phyloP scores from a whole-genome alignment of 441 rosid species.

The Jatropha podagrica region DNA sequence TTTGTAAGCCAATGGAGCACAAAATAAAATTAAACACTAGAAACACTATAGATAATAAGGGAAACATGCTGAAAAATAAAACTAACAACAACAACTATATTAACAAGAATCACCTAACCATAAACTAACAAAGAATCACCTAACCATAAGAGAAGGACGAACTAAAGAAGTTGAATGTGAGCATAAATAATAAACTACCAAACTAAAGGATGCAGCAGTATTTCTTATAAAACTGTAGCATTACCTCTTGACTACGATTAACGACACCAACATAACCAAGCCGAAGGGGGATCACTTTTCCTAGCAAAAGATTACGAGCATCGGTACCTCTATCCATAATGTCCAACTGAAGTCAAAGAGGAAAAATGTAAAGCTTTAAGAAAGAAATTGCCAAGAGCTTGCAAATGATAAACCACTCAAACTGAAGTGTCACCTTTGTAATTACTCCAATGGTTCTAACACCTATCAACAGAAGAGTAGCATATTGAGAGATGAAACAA shows the following conservation, averaged over 20 bases:
- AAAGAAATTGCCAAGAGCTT: slow-evolving; percentile 18
- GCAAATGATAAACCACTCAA: slow-evolving; percentile 9
- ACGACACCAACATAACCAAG: slow-evolving; percentile 91
- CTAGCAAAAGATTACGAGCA: slow-evolving; percentile 77
- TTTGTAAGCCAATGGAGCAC: not conserved
- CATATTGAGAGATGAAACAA: slow-evolving; percentile 7
- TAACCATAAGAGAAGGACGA: not conserved
- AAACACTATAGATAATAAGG: not conserved
- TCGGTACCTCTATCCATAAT: slow-evolving; percentile 98
- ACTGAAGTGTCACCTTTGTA: slow-evolving; percentile 60
- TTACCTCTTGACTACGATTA: slow-evolving; percentile 94
- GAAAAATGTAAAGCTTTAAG: slow-evolving; percentile 23
- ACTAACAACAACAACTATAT: not conserved
- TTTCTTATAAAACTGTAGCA: slow-evolving; percentile 4
- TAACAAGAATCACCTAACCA: not conserved
- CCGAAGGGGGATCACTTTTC: slow-evolving; percentile 80
- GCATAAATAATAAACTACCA: slow-evolving; percentile 1
- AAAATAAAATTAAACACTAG: not conserved
- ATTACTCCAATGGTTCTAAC: slow-evolving; percentile 79
- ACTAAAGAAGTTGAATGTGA: not conserved
- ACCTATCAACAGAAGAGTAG: slow-evolving; percentile 43
- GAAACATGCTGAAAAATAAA: not conserved
- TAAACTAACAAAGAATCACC: not conserved
- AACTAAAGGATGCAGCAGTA: not conserved
- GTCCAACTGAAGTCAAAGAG: slow-evolving; percentile 58